A percentile compares a stretch with the other conserved stretches of the same genome.
Conservation (phyloP, 768 basidiomycete genomes). For the Auricularia auricula-judae region DNA sequence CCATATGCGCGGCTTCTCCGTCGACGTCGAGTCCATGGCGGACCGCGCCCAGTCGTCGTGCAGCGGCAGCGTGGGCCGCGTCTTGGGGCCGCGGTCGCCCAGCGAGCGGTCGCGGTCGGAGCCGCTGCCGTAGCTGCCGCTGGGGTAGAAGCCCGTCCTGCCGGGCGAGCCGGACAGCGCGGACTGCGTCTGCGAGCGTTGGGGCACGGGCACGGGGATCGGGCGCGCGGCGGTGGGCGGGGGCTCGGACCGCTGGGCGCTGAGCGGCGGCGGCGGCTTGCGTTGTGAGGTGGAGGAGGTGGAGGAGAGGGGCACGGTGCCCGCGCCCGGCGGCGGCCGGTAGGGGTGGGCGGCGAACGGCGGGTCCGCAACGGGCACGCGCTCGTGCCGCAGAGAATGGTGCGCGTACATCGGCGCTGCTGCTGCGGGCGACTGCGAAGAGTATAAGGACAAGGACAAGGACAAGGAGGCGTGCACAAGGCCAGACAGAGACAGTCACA, state of each 20-base stretch:
- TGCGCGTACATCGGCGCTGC: not conserved
- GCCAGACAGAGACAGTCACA: not conserved
- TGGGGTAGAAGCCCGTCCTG: not conserved
- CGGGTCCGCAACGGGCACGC: not conserved
- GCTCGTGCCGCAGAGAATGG: not conserved
- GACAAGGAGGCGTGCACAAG: not conserved
- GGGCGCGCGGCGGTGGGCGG: not conserved
- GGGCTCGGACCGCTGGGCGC: not conserved
- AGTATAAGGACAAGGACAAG: not conserved
- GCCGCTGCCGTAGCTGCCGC: not conserved
- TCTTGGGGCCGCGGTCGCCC: not conserved
- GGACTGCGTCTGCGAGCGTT: not conserved
- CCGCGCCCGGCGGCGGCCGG: not conserved
- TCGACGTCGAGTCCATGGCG: not conserved
- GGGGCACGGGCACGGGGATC: not conserved
- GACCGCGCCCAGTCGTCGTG: not conserved
- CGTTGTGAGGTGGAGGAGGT: not conserved
- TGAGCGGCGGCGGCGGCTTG: not conserved
- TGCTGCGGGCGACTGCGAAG: not conserved
- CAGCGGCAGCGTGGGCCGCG: not conserved
- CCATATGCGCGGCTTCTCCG: not conserved
- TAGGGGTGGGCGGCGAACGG: not conserved
- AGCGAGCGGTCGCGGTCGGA: not conserved
- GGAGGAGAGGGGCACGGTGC: not conserved
- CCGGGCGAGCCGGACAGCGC: not conserved